Percentiles rank a stretch among this genome's conserved stretches.
Conservation (phyloP, 768 basidiomycete genomes). For the Boletus subcaerulescens region DNA sequence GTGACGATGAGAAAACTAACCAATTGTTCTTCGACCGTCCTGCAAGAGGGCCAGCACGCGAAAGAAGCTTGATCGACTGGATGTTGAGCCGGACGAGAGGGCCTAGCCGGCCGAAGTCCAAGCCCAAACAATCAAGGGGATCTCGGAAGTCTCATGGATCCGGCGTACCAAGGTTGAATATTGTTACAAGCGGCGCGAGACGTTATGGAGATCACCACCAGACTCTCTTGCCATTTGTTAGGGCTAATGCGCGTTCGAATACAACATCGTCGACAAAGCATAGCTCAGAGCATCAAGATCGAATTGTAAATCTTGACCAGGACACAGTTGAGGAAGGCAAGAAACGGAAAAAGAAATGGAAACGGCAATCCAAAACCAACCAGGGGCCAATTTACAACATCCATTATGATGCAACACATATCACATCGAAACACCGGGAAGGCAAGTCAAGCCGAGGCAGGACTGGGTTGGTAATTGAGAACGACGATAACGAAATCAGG, state of each 20-base stretch:
- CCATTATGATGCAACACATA: conserved; percentile 34
- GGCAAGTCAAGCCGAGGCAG: conserved; percentile 3
- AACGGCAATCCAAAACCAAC: conserved; percentile 27
- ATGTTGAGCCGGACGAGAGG: conserved; percentile 53
- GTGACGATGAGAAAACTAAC: conserved; percentile 34
- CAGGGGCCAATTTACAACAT: conserved; percentile 38
- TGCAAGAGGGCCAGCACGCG: conserved; percentile 26
- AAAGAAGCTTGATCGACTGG: conserved; percentile 60
- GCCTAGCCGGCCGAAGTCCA: conserved; percentile 13
- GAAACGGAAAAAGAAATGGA: conserved; percentile 25
- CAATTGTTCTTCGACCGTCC: conserved; percentile 32
- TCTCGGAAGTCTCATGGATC: conserved; percentile 12
- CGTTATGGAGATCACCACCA: conserved; percentile 36
- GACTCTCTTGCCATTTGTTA: conserved; percentile 37
- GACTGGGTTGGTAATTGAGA: conserved; percentile 39
- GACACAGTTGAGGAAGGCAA: conserved; percentile 4
- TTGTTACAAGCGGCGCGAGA: conserved; percentile 38
- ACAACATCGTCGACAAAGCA: conserved; percentile 5
- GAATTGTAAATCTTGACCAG: conserved; percentile 3
- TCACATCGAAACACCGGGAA: conserved; percentile 32
- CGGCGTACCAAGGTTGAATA: conserved; percentile 27
- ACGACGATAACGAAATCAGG: conserved; percentile 45
- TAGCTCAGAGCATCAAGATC: conserved; percentile 9
- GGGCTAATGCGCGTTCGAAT: conserved; percentile 8
- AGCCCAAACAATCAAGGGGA: conserved; percentile 9